Base-by-base conservation (phyloP, 176 grass and related monocot genomes). In the Canna indica region DNA sequence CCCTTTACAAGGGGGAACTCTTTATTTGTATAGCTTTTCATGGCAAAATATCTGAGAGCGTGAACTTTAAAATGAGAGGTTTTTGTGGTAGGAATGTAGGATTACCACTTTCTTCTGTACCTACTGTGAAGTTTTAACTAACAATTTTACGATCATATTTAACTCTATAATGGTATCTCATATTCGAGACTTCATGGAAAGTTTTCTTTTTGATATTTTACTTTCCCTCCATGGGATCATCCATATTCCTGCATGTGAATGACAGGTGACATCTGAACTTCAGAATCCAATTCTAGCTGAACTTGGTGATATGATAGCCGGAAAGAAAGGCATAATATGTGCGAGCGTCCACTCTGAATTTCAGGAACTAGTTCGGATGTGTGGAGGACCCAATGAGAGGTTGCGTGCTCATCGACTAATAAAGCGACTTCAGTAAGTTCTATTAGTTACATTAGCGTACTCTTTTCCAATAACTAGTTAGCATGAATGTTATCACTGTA, bases 351-450 rank as follows among this genome's bases (percentile, higher is more conserved):
- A 47, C 16, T 82, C 52, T 1, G 94, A 92, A 65, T 90, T 92
- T 71, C 78, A 77, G 64, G 84, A 92, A 82, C 83, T 97, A 73
- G 86, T 90, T 83, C 83, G 75, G 4, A 87, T 87, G 79, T 92
- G 86, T 54, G 86, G 84, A 44, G 94, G 89, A 25, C 77, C 77
- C 30, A 76, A 78, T 47, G 94, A 97, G 82, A 90, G 81, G 73
- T 59, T 35, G 13, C 87, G 89, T 83, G 82, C 89, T 76, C 81
- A 5, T 76, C 59, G 76, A 36, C 76, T 93, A 59, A 56, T 92
- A 69, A 87, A 92, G 78, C 54, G 69, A 64, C 86, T 97, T 12
- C 45, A 56, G 94, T 92, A 83, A 83, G 86, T 81, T 80, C 45
- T 75, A 47, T 64, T 78, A 54, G n/a, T n/a, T 26, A 63, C 29